Percentiles rank a stretch among this genome's conserved stretches.
Evolutionary conservation across 148 eudicot species (phyloP).

Genomic region (Vaccinium corymbosum): DNA sequence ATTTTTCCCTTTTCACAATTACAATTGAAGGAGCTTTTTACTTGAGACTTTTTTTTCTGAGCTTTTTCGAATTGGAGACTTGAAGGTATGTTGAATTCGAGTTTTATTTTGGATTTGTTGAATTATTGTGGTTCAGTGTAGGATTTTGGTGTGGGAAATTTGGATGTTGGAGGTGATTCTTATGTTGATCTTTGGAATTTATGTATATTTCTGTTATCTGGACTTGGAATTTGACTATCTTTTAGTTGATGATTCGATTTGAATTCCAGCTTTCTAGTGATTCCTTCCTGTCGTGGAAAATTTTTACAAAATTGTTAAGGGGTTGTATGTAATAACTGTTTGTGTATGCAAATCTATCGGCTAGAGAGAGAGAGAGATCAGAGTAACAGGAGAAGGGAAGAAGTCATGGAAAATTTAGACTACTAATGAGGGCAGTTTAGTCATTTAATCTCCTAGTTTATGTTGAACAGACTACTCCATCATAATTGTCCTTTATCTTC

Average conservation of each 20-base stretch:
- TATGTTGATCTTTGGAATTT: conserved; percentile 12
- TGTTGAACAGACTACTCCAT: conserved; percentile 5
- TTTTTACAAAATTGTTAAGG: neutral
- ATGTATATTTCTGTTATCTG: neutral
- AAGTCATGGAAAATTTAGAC: neutral
- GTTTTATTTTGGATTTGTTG: neutral
- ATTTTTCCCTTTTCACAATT: conserved; percentile 1
- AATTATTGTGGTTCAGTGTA: neutral
- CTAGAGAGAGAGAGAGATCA: neutral
- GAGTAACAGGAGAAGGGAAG: neutral
- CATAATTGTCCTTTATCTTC: conserved; percentile 25
- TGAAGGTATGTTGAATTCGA: conserved; percentile 10
- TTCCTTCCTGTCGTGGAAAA: neutral
- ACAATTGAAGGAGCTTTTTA: neutral
- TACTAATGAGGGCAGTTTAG: conserved; percentile 25
- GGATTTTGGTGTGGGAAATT: neutral
- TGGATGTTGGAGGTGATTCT: neutral
- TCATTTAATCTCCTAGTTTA: conserved; percentile 16
- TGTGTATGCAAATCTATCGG: neutral
- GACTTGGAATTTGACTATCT: neutral
- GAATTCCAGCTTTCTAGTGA: neutral
- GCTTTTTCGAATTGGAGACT: neutral
- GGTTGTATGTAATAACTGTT: neutral
- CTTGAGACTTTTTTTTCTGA: neutral
- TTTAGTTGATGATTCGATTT: conserved; percentile 5